Conservation (phyloP, 371 early-diverging fungal genomes). For the Mortierella sp. region DNA sequence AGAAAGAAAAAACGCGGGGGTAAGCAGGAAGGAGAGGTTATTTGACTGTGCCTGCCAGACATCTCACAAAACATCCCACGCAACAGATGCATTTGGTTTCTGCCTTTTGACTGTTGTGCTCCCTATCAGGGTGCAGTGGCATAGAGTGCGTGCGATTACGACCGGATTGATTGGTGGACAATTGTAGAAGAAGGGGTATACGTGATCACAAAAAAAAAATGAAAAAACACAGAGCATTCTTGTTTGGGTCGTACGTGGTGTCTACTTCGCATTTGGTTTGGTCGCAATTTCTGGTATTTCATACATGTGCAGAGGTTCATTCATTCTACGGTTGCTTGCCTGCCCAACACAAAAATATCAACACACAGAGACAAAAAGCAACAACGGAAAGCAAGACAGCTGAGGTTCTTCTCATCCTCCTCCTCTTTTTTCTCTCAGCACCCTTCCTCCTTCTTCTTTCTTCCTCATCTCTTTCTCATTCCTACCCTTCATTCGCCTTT, state of each 20-base stretch:
- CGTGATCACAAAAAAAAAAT: neutral
- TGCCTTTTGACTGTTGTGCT: slow-evolving; percentile 5
- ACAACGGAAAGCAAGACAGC: neutral
- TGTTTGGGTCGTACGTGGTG: neutral
- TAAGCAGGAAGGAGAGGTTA: neutral
- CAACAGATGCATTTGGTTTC: neutral
- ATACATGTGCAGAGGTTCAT: neutral
- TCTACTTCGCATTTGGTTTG: neutral
- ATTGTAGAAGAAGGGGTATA: neutral
- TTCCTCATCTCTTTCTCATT: slow-evolving; percentile 13
- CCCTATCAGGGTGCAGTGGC: slow-evolving; percentile 4
- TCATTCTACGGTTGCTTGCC: neutral
- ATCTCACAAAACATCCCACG: neutral
- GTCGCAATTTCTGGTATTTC: neutral
- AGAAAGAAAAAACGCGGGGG: neutral
- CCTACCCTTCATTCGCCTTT: neutral
- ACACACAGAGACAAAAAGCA: neutral
- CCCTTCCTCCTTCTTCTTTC: slow-evolving; percentile 3
- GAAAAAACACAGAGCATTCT: neutral
- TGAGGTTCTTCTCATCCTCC: neutral
- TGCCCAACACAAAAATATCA: no score
- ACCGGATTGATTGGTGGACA: slow-evolving; percentile 9
- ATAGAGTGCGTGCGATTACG: slow-evolving; percentile 1
- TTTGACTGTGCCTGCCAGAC: no score
- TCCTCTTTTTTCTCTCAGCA: neutral